A percentile compares a stretch with the other conserved stretches of the same genome.
These are phyloP conservation scores for Euphorbia lathyris DNA, from an alignment of 345 rosid species.

Conservation along the genomic window DNA sequence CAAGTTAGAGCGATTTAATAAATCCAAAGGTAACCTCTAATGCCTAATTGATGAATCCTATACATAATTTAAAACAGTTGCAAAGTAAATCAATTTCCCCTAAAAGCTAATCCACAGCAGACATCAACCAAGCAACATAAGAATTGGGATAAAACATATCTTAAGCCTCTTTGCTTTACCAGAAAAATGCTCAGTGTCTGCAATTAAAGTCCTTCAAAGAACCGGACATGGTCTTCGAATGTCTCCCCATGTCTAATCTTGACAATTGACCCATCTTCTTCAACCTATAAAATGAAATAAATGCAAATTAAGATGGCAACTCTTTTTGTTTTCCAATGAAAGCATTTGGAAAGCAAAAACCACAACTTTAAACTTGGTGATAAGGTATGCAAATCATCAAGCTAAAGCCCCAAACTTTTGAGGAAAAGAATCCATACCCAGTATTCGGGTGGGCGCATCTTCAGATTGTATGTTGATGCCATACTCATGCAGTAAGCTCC, in stretches of 20 bases:
- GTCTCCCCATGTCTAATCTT: slow-evolving; percentile 87
- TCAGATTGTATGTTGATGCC: slow-evolving; percentile 98
- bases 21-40: too few species aligned
- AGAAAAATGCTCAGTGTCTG: background rate
- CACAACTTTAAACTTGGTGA: background rate
- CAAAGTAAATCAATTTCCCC: too few species aligned
- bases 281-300: slow-evolving; percentile 44
- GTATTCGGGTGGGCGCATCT: slow-evolving; percentile 99
- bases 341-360: background rate
- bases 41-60: background rate
- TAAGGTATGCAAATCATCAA: background rate
- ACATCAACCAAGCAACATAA: too few species aligned
- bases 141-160: too few species aligned
- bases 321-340: background rate
- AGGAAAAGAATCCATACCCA: slow-evolving; percentile 52
- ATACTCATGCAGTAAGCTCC: slow-evolving; percentile 99
- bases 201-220: slow-evolving; percentile 65
- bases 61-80: too few species aligned
- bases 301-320: slow-evolving; percentile 1
- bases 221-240: slow-evolving; percentile 75
- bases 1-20: too few species aligned
- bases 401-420: background rate
- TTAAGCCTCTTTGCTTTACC: slow-evolving; percentile 2
- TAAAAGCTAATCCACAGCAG: too few species aligned
- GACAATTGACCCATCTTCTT: slow-evolving; percentile 72